Evolutionary conservation across 2,329 filamentous ascomycete genomes (phyloP).

Genomic region (Hypoxylon sp.): DNA sequence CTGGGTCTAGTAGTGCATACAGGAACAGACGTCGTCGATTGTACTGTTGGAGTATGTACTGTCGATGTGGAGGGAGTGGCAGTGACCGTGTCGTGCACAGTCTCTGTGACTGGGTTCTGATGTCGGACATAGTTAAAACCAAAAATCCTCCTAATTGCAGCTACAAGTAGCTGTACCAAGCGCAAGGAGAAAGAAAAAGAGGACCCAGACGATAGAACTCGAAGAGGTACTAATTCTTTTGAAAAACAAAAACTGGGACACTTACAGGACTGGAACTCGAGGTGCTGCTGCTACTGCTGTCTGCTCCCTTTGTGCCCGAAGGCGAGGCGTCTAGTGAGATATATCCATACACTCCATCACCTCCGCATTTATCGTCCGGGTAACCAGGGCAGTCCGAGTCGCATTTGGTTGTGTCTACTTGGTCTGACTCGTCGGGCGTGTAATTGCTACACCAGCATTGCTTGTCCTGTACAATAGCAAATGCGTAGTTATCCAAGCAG

Average conservation of each 20-base stretch:
- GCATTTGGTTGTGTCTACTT: slow-evolving; percentile 60
- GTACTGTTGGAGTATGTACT: slow-evolving; percentile 35
- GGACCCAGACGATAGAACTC: slow-evolving; percentile 34
- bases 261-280: slow-evolving; percentile 43
- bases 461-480: slow-evolving; percentile 71
- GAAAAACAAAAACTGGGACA: slow-evolving; percentile 36
- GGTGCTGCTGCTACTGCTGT: slow-evolving; percentile 28
- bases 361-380: slow-evolving; percentile 71
- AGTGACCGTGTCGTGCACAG: slow-evolving; percentile 50
- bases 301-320: slow-evolving; percentile 62
- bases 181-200: slow-evolving; percentile 27
- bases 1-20: slow-evolving; percentile 42
- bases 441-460: slow-evolving; percentile 81
- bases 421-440: slow-evolving; percentile 58
- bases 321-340: slow-evolving; percentile 62
- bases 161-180: slow-evolving; percentile 11
- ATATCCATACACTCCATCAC: slow-evolving; percentile 70
- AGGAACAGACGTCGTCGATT: slow-evolving; percentile 40
- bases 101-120: slow-evolving; percentile 46
- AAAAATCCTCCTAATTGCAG: slow-evolving; percentile 28
- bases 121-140: slow-evolving; percentile 44
- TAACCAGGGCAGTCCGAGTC: slow-evolving; percentile 72
- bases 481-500: slow-evolving; percentile 68
- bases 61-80: slow-evolving; percentile 23
- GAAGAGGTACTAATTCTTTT: slow-evolving; percentile 28